A percentile compares a stretch with the other conserved stretches of the same genome.
These are phyloP conservation scores for Moricandia arvensis DNA, from an alignment of 345 rosid species.

Conservation along the genomic window DNA sequence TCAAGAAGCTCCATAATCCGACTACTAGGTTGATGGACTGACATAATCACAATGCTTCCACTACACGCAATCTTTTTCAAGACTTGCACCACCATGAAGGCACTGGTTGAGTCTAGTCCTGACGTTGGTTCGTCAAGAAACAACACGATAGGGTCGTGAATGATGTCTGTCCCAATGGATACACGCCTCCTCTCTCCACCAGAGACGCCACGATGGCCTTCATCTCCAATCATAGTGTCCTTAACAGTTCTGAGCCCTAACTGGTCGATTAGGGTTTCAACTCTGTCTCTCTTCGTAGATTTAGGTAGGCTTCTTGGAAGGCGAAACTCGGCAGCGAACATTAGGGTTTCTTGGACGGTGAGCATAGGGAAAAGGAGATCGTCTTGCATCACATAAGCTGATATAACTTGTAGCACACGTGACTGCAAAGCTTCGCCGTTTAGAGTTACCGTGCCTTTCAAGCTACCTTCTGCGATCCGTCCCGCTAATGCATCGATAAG, in stretches of 20 bases:
- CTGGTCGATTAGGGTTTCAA: slow-evolving; percentile 62
- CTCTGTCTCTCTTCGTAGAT: slow-evolving; percentile 66
- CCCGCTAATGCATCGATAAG: slow-evolving; percentile 89
- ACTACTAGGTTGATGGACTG: slow-evolving; percentile 72
- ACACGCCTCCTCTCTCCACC: slow-evolving; percentile 63
- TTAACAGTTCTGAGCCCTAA: slow-evolving; percentile 61
- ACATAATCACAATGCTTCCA: slow-evolving; percentile 74
- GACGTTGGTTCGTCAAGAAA: slow-evolving; percentile 94
- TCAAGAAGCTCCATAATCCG: slow-evolving; percentile 65
- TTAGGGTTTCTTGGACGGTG: slow-evolving; percentile 75
- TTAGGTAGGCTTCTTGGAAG: slow-evolving; percentile 69
- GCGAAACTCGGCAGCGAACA: slow-evolving; percentile 83
- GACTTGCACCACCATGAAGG: slow-evolving; percentile 81
- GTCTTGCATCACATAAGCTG: slow-evolving; percentile 92
- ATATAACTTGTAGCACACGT: slow-evolving; percentile 57
- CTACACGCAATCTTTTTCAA: slow-evolving; percentile 72
- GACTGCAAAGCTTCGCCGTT: slow-evolving; percentile 53
- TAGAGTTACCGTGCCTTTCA: slow-evolving; percentile 70
- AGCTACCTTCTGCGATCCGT: slow-evolving; percentile 65
- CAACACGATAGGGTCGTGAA: slow-evolving; percentile 73
- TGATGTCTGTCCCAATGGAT: slow-evolving; percentile 76
- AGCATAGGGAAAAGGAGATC: slow-evolving; percentile 80
- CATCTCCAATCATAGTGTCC: slow-evolving; percentile 69
- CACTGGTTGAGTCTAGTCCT: slow-evolving; percentile 82
- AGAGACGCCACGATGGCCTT: slow-evolving; percentile 72